Evolutionary conservation across 306 rosid genomes (phyloP).

Genomic region (Senna siamea): DNA sequence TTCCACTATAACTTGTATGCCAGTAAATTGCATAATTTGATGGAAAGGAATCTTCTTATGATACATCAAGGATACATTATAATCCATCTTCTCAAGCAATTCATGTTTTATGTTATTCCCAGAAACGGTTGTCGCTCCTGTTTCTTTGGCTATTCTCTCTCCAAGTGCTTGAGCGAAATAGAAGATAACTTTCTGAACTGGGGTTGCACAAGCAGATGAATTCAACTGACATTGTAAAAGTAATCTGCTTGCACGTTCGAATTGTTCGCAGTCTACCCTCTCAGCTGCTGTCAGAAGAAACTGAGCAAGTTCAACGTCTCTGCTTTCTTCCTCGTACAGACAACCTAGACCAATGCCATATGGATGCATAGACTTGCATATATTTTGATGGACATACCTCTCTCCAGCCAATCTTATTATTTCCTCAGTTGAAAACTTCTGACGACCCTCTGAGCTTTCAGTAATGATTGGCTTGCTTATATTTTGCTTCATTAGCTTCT

Average conservation of each 20-base stretch:
- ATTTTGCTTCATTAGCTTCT: slow-evolving; percentile 38
- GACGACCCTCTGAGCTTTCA: background rate
- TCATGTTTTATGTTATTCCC: background rate
- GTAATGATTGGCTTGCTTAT: background rate
- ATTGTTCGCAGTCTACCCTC: slow-evolving; percentile 56
- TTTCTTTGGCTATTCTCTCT: slow-evolving; percentile 52
- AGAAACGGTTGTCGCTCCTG: slow-evolving; percentile 26
- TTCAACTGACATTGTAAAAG: slow-evolving; percentile 49
- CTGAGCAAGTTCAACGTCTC: slow-evolving; percentile 67
- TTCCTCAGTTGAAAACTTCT: slow-evolving; percentile 59
- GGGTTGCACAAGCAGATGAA: slow-evolving; percentile 39
- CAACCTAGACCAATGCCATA: slow-evolving; percentile 45
- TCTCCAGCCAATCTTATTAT: slow-evolving; percentile 63
- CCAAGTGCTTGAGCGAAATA: slow-evolving; percentile 54
- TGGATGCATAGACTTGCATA: slow-evolving; percentile 49
- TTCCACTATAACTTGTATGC: slow-evolving; percentile 60
- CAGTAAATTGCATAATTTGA: slow-evolving; percentile 49
- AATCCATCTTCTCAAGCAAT: slow-evolving; percentile 9
- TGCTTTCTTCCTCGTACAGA: slow-evolving; percentile 53
- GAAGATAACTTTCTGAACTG: slow-evolving; percentile 54
- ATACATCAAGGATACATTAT: background rate
- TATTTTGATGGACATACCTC: slow-evolving; percentile 64
- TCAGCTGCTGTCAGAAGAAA: slow-evolving; percentile 65
- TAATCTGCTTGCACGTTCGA: slow-evolving; percentile 54
- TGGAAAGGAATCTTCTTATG: slow-evolving; percentile 54